These are phyloP conservation scores for Coniochaeta sp. DNA, from an alignment of 2,329 filamentous ascomycete genomes.

Conservation along the genomic window DNA sequence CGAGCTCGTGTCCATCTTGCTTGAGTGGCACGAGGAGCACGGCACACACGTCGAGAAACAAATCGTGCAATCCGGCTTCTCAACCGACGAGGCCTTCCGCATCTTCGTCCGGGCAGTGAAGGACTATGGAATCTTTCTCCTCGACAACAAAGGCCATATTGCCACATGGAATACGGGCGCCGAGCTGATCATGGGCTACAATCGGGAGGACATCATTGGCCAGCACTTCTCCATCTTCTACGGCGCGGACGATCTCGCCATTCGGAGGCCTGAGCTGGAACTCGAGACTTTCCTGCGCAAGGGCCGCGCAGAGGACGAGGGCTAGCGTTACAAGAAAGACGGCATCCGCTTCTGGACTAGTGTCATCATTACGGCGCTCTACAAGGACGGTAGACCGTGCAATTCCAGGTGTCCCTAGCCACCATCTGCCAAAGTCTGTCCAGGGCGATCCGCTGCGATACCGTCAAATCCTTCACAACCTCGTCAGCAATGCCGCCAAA, in stretches of 20 bases:
- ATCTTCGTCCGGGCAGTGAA: constrained; percentile 54
- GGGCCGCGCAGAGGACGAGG: constrained; percentile 51
- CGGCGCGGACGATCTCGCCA: constrained; percentile 38
- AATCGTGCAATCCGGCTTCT: constrained; percentile 19
- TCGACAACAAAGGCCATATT: constrained; percentile 47
- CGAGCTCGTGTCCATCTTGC: constrained; percentile 19
- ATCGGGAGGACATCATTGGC: constrained; percentile 45
- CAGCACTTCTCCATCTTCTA: constrained; percentile 54
- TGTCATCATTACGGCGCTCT: constrained; percentile 50
- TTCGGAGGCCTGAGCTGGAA: constrained; percentile 43
- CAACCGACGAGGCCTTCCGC: constrained; percentile 48
- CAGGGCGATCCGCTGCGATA: constrained; percentile 53
- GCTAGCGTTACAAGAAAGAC: constrained; percentile 52
- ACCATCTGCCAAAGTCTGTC: constrained; percentile 39
- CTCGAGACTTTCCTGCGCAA: constrained; percentile 45
- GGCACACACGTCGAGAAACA: constrained; percentile 10
- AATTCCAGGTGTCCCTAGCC: constrained; percentile 34
- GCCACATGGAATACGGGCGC: constrained; percentile 53
- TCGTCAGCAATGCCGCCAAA: constrained; percentile 54
- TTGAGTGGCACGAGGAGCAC: constrained; percentile 22
- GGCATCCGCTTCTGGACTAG: constrained; percentile 55
- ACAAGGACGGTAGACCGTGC: constrained; percentile 40
- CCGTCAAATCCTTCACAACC: constrained; percentile 54
- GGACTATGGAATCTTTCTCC: constrained; percentile 57
- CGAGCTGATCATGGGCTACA: constrained; percentile 48